These are phyloP conservation scores for Mycena sanguinolenta DNA, from an alignment of 768 basidiomycete genomes.

Conservation along the genomic window DNA sequence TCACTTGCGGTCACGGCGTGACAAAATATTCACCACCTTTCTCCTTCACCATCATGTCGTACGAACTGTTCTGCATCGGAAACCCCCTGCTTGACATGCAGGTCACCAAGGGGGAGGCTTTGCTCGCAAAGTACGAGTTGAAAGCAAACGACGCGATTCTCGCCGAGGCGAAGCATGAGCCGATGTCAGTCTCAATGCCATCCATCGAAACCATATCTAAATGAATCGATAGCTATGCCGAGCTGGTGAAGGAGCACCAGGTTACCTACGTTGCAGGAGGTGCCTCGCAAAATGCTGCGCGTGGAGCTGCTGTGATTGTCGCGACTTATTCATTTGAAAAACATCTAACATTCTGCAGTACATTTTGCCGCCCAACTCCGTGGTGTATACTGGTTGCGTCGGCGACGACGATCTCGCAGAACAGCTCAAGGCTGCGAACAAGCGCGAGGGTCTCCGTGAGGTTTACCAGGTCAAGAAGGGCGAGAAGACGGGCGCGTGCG, in stretches of 20 bases:
- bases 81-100: slow-evolving; percentile 98
- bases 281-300: slow-evolving; percentile 96
- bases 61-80: slow-evolving; percentile 89
- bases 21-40: too few species aligned
- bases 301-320: slow-evolving; percentile 92
- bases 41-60: slow-evolving; percentile 42
- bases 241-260: slow-evolving; percentile 80
- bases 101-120: slow-evolving; percentile 85
- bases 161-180: slow-evolving; percentile 87
- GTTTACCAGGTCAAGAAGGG: slow-evolving; percentile 91
- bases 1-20: too few species aligned
- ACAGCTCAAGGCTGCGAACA: slow-evolving; percentile 91
- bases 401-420: slow-evolving; percentile 93
- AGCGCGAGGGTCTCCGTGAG: slow-evolving; percentile 89
- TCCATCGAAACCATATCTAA: slow-evolving; percentile 15
- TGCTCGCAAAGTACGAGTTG: slow-evolving; percentile 91
- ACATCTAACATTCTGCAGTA: slow-evolving; percentile 69
- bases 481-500: slow-evolving; percentile 95
- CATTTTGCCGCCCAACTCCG: slow-evolving; percentile 86
- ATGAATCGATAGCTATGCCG: slow-evolving; percentile 78
- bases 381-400: slow-evolving; percentile 95
- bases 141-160: slow-evolving; percentile 97
- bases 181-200: slow-evolving; percentile 70
- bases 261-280: slow-evolving; percentile 97
- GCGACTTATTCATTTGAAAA: slow-evolving; percentile 8